Conservation (phyloP, 257 asterid species). For the Fraxinus quadrangulata region DNA sequence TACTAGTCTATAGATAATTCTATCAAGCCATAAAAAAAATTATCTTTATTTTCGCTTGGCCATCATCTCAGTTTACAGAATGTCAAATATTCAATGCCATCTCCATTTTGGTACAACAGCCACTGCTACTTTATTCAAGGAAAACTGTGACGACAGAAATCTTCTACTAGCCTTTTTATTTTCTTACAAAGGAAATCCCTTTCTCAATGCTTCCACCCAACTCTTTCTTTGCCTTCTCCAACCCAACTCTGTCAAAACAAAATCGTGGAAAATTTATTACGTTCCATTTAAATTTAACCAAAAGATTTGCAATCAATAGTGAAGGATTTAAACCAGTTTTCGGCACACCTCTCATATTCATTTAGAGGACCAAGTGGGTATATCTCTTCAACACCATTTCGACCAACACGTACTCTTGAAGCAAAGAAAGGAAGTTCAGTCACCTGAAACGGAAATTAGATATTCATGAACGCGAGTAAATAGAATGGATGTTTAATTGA, state of each 20-base stretch:
- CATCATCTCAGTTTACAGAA: background rate
- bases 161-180: conserved; percentile 36
- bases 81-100: background rate
- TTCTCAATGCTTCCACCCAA: conserved; percentile 79
- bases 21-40: background rate
- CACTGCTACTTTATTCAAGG: background rate
- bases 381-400: conserved; percentile 82
- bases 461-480: background rate
- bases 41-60: background rate
- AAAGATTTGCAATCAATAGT: background rate
- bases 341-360: conserved; percentile 72
- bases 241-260: conserved; percentile 60
- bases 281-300: background rate
- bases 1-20: background rate
- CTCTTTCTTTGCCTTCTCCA: conserved; percentile 93
- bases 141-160: background rate
- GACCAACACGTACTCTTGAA: conserved; percentile 78
- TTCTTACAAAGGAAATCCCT: conserved; percentile 67
- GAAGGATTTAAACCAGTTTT: background rate
- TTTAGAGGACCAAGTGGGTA: conserved; percentile 86
- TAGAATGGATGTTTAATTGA: background rate
- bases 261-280: background rate
- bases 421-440: conserved; percentile 97
- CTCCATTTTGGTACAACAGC: background rate
- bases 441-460: conserved; percentile 50